Conservation (phyloP, 2,329 filamentous ascomycete genomes). For the Sordariomycetes sp. region DNA sequence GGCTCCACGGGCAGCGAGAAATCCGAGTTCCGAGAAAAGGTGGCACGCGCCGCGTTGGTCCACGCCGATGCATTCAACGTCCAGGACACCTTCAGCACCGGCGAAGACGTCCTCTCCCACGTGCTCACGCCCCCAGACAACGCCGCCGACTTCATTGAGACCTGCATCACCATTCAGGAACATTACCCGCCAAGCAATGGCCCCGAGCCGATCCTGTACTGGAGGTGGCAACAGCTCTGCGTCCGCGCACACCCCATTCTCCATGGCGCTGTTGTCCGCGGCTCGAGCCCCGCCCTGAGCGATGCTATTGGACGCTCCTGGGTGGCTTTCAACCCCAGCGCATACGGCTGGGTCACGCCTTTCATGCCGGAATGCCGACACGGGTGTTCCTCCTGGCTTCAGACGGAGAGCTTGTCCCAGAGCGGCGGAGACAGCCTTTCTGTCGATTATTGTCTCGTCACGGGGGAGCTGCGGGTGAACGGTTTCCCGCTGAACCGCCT, state of each 20-base stretch:
- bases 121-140: slow-evolving; percentile 11
- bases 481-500: slow-evolving; percentile 35
- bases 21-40: slow-evolving; percentile 15
- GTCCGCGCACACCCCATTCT: slow-evolving; percentile 11
- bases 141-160: slow-evolving; percentile 20
- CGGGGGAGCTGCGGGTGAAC: slow-evolving; percentile 39
- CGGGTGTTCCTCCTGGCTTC: neutral
- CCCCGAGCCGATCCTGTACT: slow-evolving; percentile 8
- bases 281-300: neutral
- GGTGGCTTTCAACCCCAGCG: neutral
- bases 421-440: slow-evolving; percentile 5
- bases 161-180: slow-evolving; percentile 24
- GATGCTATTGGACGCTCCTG: neutral
- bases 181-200: slow-evolving; percentile 3
- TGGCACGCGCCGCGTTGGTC: slow-evolving; percentile 14
- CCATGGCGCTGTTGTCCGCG: neutral
- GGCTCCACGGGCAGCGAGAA: slow-evolving; percentile 14
- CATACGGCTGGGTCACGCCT: neutral
- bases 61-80: slow-evolving; percentile 33
- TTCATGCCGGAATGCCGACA: neutral
- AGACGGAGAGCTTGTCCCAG: neutral
- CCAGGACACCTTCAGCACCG: slow-evolving; percentile 14
- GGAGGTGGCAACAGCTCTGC: slow-evolving; percentile 15
- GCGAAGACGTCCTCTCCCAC: slow-evolving; percentile 11
- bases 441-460: slow-evolving; percentile 39